These are phyloP conservation scores for Aspergillus ochraceoroseus DNA, from an alignment of 2,329 filamentous ascomycete species.

Conservation along the genomic window DNA sequence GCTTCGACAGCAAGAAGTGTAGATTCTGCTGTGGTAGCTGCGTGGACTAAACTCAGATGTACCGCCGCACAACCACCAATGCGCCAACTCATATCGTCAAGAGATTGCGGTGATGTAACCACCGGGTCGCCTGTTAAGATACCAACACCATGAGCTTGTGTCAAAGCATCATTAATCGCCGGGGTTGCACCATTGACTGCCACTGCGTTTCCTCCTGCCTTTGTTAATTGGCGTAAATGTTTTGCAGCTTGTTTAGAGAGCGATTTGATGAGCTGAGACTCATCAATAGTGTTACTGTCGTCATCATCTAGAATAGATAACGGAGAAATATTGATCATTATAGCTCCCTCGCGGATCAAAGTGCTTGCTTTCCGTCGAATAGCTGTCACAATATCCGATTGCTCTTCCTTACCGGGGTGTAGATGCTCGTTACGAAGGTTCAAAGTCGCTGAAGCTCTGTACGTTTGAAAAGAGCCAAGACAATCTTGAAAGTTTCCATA, in stretches of 20 bases:
- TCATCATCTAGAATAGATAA: conserved; percentile 75
- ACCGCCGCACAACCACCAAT: conserved; percentile 86
- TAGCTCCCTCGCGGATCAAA: conserved; percentile 72
- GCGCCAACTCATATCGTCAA: conserved; percentile 91
- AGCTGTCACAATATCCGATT: conserved; percentile 83
- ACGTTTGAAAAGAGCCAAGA: conserved; percentile 92
- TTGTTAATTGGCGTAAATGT: conserved; percentile 63
- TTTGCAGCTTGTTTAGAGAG: conserved; percentile 68
- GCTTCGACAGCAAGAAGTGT: conserved; percentile 75
- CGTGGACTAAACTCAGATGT: conserved; percentile 76
- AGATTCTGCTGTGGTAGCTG: conserved; percentile 64
- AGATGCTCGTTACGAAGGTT: conserved; percentile 88
- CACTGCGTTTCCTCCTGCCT: conserved; percentile 69
- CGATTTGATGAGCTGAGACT: conserved; percentile 69
- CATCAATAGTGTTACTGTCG: conserved; percentile 64
- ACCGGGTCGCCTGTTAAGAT: conserved; percentile 79
- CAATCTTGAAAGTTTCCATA: conserved; percentile 96
- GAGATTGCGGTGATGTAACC: conserved; percentile 70
- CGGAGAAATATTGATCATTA: conserved; percentile 78
- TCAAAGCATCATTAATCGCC: conserved; percentile 82
- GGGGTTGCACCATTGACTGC: conserved; percentile 85
- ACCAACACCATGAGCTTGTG: conserved; percentile 72
- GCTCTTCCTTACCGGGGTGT: conserved; percentile 82
- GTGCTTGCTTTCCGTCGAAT: conserved; percentile 79
- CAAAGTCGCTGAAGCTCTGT: conserved; percentile 82